Percentiles rank a stretch among this genome's conserved stretches.
These are phyloP conservation scores for Aspergillus sp. DNA, from an alignment of 2,329 filamentous ascomycete species.

Conservation along the genomic window DNA sequence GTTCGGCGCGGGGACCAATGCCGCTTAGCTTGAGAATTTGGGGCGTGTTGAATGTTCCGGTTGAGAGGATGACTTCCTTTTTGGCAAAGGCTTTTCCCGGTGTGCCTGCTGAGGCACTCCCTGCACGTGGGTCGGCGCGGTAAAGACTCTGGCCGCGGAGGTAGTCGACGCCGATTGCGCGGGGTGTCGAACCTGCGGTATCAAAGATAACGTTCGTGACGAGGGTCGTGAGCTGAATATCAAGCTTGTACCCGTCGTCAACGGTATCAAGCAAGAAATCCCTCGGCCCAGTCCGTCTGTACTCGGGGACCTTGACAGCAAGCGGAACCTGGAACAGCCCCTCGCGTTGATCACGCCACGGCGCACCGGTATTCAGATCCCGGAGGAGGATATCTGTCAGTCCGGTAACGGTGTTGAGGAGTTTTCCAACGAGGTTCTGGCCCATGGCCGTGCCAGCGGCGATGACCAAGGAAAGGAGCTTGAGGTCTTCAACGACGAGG, in stretches of 20 bases:
- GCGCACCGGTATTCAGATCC: constrained; percentile 58
- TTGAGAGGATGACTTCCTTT: constrained; percentile 52
- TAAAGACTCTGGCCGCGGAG: constrained; percentile 54
- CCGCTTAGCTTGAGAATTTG: constrained; percentile 69
- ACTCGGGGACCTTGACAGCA: constrained; percentile 38
- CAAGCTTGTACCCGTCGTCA: constrained; percentile 56
- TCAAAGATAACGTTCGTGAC: constrained; percentile 55
- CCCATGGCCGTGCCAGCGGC: constrained; percentile 60
- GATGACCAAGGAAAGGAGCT: constrained; percentile 58
- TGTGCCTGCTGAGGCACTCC: background rate
- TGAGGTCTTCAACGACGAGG: constrained; percentile 57
- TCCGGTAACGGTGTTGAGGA: constrained; percentile 52
- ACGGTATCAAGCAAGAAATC: constrained; percentile 45
- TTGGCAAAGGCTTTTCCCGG: constrained; percentile 47
- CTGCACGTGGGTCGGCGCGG: constrained; percentile 49
- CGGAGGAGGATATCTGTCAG: constrained; percentile 39
- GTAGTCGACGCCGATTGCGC: constrained; percentile 55
- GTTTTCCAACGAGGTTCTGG: constrained; percentile 43
- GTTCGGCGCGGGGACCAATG: constrained; percentile 60
- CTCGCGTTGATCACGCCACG: constrained; percentile 52
- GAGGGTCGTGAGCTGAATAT: constrained; percentile 55
- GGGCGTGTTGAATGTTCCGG: constrained; percentile 66
- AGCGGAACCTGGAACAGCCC: constrained; percentile 65
- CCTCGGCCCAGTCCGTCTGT: constrained; percentile 38
- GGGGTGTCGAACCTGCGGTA: constrained; percentile 38